Base-by-base conservation (phyloP, 2,329 filamentous ascomycete genomes). In the Sarocladium strictum region DNA sequence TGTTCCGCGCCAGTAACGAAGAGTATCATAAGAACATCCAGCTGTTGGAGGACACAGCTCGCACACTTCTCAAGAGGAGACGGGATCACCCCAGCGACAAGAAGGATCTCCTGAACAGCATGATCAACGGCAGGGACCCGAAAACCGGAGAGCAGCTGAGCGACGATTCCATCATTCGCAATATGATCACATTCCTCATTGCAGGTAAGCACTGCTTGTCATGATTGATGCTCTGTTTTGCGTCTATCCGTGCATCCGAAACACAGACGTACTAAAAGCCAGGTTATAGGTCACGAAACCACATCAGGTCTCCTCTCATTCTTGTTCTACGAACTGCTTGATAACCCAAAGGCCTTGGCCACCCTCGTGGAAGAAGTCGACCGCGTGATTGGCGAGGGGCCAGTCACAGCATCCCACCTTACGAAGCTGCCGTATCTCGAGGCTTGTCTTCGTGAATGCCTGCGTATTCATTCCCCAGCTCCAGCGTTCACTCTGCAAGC, bases 111-210 rank as follows among this genome's bases (percentile, higher is more conserved):
- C 69, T 91, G 11, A 80, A 81, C 57, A 81, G 85, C 29, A 87
- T 92, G 84, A 70, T 92, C 43, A 73, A 83, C 6, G 85, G 84
- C 0, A 38, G 19, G n/a, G 87, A 91, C 63, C 77, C 83, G 1
- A 79, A 83, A 67, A 89, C 86, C 3, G 85, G 86, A 12, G 73
- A 84, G 60, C 77, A 76, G n/a, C 70, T 90, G 59, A 77, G 73
- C 1, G 83, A 88, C 56, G 72, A 78, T 3, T 80, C 75, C 50
- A 86, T 90, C 58, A 77, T 81, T 15, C 76, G 86, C 64, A 88
- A 90, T 59, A 81, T 90, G 69, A 84, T 87, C 56, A 90, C 86
- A 0, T 89, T 90, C 59, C 67, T 90, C 10, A 84, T 86, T 61
- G 84, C 84, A 33, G 40, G 40, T 43, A 7, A 43, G 40, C 15